Conservation (phyloP, 1,284 basidiomycete species). For the Anthracocystis walkeri region DNA sequence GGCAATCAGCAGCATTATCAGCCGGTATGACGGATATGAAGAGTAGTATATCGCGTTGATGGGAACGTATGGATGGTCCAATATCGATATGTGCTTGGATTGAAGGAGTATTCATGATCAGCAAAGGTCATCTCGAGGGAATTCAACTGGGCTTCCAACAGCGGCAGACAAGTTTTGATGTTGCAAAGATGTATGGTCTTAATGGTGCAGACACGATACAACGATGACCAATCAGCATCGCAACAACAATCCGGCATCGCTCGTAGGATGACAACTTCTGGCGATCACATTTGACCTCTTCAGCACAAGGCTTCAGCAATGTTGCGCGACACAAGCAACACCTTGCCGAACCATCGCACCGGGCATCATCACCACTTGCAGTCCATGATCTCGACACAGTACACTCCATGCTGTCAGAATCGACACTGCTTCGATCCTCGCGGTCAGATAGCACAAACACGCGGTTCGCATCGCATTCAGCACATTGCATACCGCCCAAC, state of each 20-base stretch:
- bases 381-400: neutral
- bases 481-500: neutral
- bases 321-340: constrained; percentile 1
- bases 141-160: too few relatives aligned
- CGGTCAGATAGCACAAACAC: neutral
- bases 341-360: neutral
- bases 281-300: constrained; percentile 1
- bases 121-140: too few relatives aligned
- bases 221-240: too few relatives aligned
- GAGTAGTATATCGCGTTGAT: too few relatives aligned
- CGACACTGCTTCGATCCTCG: neutral
- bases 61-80: too few relatives aligned
- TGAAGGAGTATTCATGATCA: too few relatives aligned
- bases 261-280: neutral
- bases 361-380: too few relatives aligned
- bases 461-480: neutral
- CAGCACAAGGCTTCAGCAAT: neutral
- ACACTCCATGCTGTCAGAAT: neutral
- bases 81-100: too few relatives aligned
- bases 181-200: too few relatives aligned
- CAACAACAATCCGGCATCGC: too few relatives aligned
- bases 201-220: too few relatives aligned
- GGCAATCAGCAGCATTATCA: neutral
- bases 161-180: too few relatives aligned
- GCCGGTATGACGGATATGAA: neutral